phyloP scores from a whole-genome alignment of 2,329 filamentous ascomycete genomes.

The Pseudogymnoascus sp. region DNA sequence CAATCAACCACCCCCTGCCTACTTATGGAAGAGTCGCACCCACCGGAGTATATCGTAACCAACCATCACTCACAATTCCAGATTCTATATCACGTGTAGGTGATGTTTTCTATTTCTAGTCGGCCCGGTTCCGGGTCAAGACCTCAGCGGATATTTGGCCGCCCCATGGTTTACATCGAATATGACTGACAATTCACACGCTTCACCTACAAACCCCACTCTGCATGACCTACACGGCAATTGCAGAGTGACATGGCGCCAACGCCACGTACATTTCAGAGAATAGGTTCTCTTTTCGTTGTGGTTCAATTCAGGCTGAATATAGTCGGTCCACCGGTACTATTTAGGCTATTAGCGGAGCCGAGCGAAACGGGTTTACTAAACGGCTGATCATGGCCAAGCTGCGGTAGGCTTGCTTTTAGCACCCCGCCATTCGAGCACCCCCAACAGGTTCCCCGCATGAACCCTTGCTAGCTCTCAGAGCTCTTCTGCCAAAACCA shows the following conservation, averaged over 20 bases:
- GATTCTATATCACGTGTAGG: not conserved
- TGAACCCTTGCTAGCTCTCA: not conserved
- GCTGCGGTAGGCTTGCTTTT: not conserved
- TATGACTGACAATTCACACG: conserved; percentile 11
- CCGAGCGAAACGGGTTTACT: not conserved
- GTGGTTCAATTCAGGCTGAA: not conserved
- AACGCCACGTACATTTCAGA: not conserved
- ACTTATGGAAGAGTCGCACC: not conserved
- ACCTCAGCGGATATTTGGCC: not conserved
- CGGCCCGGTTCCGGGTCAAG: conserved; percentile 3
- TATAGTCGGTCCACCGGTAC: not conserved
- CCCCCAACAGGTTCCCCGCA: not conserved
- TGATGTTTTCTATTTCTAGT: not conserved
- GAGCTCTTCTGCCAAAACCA: conserved; percentile 5
- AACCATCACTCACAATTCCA: not conserved
- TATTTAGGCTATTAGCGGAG: not conserved
- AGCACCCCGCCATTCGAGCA: not conserved
- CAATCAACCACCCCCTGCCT: not conserved
- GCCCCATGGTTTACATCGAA: not conserved
- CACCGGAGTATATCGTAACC: not conserved
- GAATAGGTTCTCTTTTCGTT: not conserved
- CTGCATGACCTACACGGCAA: not conserved
- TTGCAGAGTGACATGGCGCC: not conserved
- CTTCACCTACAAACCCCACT: not conserved
- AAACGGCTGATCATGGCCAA: conserved; percentile 1